Percentiles rank a stretch among this genome's conserved stretches.
Evolutionary conservation across 192 early-diverging fungal genomes (phyloP).

Genomic region (Geosiphon pyriformis): DNA sequence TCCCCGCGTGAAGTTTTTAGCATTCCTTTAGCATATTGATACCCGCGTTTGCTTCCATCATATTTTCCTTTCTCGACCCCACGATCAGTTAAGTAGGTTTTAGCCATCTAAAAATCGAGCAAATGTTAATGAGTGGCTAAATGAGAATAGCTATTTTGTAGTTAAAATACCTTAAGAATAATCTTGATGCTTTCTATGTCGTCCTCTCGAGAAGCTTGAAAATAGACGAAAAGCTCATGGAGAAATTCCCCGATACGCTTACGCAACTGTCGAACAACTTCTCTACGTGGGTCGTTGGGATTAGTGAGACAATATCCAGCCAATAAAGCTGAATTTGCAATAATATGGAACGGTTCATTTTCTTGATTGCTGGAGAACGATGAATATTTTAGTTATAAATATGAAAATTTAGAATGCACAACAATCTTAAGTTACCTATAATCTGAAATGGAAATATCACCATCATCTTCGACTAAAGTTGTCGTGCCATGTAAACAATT

Average conservation of each 20-base stretch:
- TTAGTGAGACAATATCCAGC: slow-evolving; percentile 71
- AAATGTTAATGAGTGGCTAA: background rate
- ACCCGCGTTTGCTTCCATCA: slow-evolving; percentile 46
- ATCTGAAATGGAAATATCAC: slow-evolving; percentile 32
- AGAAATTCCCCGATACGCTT: slow-evolving; percentile 47
- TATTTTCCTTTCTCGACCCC: slow-evolving; percentile 46
- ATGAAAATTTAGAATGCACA: slow-evolving; percentile 4
- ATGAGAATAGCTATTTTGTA: background rate
- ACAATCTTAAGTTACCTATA: slow-evolving; percentile 31
- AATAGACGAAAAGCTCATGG: slow-evolving; percentile 44
- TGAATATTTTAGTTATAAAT: slow-evolving; percentile 9
- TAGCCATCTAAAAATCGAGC: slow-evolving; percentile 27
- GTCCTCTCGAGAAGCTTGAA: slow-evolving; percentile 55
- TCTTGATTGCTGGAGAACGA: slow-evolving; percentile 44
- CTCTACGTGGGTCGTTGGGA: slow-evolving; percentile 40
- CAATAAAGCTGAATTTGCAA: slow-evolving; percentile 35
- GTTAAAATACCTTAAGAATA: slow-evolving; percentile 44
- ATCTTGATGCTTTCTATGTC: slow-evolving; percentile 73
- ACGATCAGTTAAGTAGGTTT: slow-evolving; percentile 47
- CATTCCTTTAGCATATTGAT: slow-evolving; percentile 47
- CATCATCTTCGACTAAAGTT: slow-evolving; percentile 50
- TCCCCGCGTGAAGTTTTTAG: slow-evolving; percentile 38
- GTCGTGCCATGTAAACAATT: slow-evolving; percentile 51
- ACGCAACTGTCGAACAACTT: slow-evolving; percentile 46
- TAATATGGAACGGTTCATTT: slow-evolving; percentile 25